Conservation (phyloP, 2,329 filamentous ascomycete genomes). For the Blastomyces emzantsi region DNA sequence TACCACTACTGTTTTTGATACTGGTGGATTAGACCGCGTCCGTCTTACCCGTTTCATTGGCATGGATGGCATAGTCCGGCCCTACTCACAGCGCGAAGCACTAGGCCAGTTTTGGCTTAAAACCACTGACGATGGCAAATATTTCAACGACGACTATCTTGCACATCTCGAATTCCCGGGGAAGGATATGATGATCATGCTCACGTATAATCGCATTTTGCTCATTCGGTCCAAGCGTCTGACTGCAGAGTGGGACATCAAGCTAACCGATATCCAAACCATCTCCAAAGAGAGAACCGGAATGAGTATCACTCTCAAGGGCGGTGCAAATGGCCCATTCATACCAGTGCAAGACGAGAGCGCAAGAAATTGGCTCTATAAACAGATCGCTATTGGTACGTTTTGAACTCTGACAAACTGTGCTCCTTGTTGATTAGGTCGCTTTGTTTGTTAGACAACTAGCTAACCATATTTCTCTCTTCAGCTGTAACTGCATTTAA, state of each 20-base stretch:
- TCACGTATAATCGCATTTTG: slow-evolving; percentile 81
- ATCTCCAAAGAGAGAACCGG: slow-evolving; percentile 96
- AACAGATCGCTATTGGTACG: slow-evolving; percentile 52
- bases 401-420: slow-evolving; percentile 10
- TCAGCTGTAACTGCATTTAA: slow-evolving; percentile 57
- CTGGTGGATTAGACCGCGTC: slow-evolving; percentile 85
- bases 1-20: slow-evolving; percentile 96
- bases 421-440: not conserved
- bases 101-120: slow-evolving; percentile 98
- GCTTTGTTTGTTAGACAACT: not conserved
- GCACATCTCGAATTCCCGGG: slow-evolving; percentile 86
- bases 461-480: slow-evolving; percentile 2
- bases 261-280: slow-evolving; percentile 90
- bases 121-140: slow-evolving; percentile 93
- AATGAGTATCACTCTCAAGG: slow-evolving; percentile 77
- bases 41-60: slow-evolving; percentile 90
- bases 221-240: slow-evolving; percentile 79
- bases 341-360: slow-evolving; percentile 88
- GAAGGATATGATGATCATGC: slow-evolving; percentile 81
- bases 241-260: slow-evolving; percentile 90
- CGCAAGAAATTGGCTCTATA: slow-evolving; percentile 56
- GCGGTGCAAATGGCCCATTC: slow-evolving; percentile 88
- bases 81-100: slow-evolving; percentile 89
- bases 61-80: slow-evolving; percentile 83
- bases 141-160: slow-evolving; percentile 96